Conservation (phyloP, 176 grass and related monocot species). For the Eleusine coracana region DNA sequence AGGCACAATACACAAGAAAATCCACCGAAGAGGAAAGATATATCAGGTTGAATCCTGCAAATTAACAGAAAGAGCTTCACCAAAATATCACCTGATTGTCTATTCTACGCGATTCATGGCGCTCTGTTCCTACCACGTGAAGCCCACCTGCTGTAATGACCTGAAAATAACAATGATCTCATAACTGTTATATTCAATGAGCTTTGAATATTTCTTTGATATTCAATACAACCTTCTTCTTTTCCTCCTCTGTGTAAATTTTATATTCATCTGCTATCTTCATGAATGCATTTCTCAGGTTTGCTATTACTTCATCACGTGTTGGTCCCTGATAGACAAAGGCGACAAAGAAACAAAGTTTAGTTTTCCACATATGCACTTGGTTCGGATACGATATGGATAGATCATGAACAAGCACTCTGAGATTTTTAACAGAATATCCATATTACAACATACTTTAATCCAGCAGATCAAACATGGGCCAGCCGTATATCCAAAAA, state of each 20-base stretch:
- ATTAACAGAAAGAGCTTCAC: conserved; percentile 18
- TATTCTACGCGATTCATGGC: conserved; percentile 96
- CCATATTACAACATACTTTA: neutral
- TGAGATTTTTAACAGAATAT: conserved; percentile 3
- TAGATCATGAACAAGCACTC: neutral
- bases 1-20: neutral
- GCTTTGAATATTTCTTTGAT: conserved; percentile 32
- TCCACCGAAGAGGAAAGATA: neutral
- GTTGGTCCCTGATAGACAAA: conserved; percentile 77
- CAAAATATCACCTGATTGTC: conserved; percentile 83
- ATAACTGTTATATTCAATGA: conserved; percentile 30
- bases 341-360: conserved; percentile 33
- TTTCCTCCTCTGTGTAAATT: conserved; percentile 93
- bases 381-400: neutral
- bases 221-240: conserved; percentile 64
- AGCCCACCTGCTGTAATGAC: conserved; percentile 88
- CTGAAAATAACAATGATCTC: conserved; percentile 46
- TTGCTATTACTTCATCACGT: conserved; percentile 90
- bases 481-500: neutral
- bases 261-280: conserved; percentile 89
- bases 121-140: conserved; percentile 94
- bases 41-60: neutral
- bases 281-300: conserved; percentile 79
- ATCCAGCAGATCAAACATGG: neutral
- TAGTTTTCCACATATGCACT: neutral